Percentiles rank a stretch among this genome's conserved stretches.
Conservation (phyloP, 371 early-diverging fungal species). For the Syncephalastrum contaminatum region DNA sequence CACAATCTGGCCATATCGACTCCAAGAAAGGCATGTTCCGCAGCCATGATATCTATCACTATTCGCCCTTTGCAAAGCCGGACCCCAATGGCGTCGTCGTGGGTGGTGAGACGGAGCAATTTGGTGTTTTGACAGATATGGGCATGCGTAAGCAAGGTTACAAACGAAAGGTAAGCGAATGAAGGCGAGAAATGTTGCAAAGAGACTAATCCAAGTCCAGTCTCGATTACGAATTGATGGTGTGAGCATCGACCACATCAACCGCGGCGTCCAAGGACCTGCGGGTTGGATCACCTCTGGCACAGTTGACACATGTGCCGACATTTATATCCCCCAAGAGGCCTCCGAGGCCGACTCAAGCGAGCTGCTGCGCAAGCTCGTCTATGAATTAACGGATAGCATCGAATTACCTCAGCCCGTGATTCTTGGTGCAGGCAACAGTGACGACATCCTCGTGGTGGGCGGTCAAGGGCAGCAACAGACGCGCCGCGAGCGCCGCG, state of each 20-base stretch:
- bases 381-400: conserved; percentile 77
- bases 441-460: conserved; percentile 40
- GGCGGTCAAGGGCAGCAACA: conserved; percentile 64
- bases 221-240: conserved; percentile 89
- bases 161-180: conserved; percentile 40
- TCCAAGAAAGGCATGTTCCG: conserved; percentile 25
- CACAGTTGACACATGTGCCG: conserved; percentile 79
- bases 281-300: conserved; percentile 94
- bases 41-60: conserved; percentile 51
- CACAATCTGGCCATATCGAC: conserved; percentile 48
- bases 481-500: conserved; percentile 37
- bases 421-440: conserved; percentile 53
- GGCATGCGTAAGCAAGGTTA: conserved; percentile 50
- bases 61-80: conserved; percentile 43
- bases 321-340: conserved; percentile 70
- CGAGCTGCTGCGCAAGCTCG: conserved; percentile 64
- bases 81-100: conserved; percentile 50
- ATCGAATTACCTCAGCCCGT: conserved; percentile 65
- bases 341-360: conserved; percentile 54
- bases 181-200: too few species aligned
- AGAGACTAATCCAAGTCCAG: conserved; percentile 19
- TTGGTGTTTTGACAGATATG: conserved; percentile 46
- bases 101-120: conserved; percentile 40
- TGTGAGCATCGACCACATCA: conserved; percentile 90
- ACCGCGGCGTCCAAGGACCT: conserved; percentile 84